Evolutionary conservation across 1,284 basidiomycete genomes (phyloP), one percentile per base, ranked within the genome.

Genomic region (Lentinus polychrous): DNA sequence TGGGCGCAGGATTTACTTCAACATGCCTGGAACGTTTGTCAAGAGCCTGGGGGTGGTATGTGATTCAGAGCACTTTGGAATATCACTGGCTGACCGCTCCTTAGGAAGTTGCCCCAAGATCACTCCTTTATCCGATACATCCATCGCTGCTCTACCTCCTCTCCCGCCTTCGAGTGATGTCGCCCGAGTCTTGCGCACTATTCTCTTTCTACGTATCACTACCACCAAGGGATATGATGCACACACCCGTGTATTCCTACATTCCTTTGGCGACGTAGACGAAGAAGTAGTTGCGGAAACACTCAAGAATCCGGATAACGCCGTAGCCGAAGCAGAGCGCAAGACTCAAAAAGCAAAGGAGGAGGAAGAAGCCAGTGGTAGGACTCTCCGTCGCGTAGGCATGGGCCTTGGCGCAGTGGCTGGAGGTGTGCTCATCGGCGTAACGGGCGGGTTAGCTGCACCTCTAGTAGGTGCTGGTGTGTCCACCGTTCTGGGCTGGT

Each of bases 391-490:
- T 15, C 60, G 53, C 48, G 61, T 71, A 11, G 78, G 78, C n/a
- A 68, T 79, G 43, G 76, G 76, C 1, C 59, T 77, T 10, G 75
- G 73, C 17, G 78, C 78, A 20, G 61, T 80, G 8, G 77, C 73
- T 8, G 79, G 78, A 5, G 78, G 78, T 12, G 69, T 78, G 17
- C 64, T 81, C 32, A 64, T 81, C 6, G 79, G 78, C 4, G 69
- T 81, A 14, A 79, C 78, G 18, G 79, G 70, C 36, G 71, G 79
- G 7, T 66, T 80, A 7, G 78, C 78, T 3, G 79, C 79, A 8
- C 78, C 78, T 12, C 56, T 80, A 1, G 75, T 81, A 10, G 78
- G 78, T n/a, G 76, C 75, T 17, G 75, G 72, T 3, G 68, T 79
- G 8, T 65, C 70, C 1, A 69, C 72, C 17, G 54, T 79, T 63